Evolutionary conservation across 805 yeast species (phyloP).

Genomic region (Debaryomyces hansenii): DNA sequence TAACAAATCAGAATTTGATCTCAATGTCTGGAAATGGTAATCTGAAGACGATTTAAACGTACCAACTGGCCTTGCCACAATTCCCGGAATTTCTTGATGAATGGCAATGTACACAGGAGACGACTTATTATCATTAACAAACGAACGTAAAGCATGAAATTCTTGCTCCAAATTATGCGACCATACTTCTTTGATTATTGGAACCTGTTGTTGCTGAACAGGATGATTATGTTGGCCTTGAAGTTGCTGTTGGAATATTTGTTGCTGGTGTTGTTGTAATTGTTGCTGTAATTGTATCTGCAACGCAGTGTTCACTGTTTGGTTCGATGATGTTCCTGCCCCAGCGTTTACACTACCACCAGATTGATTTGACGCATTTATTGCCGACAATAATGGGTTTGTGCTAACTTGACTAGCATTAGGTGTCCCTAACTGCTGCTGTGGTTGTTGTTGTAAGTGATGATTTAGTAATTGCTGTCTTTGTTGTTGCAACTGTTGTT

Average conservation of each 20-base stretch:
- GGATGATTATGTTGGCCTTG: slow-evolving; percentile 5
- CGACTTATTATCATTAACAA: slow-evolving; percentile 54
- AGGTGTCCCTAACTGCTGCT: slow-evolving; percentile 17
- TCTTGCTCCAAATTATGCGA: slow-evolving; percentile 65
- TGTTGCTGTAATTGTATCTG: slow-evolving; percentile 23
- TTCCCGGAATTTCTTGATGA: slow-evolving; percentile 94
- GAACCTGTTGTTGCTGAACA: slow-evolving; percentile 31
- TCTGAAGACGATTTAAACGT: slow-evolving; percentile 85
- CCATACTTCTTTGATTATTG: slow-evolving; percentile 74
- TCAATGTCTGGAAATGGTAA: slow-evolving; percentile 92
- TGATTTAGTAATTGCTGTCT: slow-evolving; percentile 34
- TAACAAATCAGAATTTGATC: slow-evolving; percentile 86
- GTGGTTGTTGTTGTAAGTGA: slow-evolving; percentile 30
- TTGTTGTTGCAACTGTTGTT: slow-evolving; percentile 28
- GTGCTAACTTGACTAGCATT: slow-evolving; percentile 19
- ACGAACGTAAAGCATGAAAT: slow-evolving; percentile 58
- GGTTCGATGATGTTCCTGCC: slow-evolving; percentile 7
- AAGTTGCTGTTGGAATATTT: slow-evolving; percentile 17
- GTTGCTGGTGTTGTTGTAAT: slow-evolving; percentile 20
- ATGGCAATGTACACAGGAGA: slow-evolving; percentile 56
- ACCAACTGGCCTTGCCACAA: slow-evolving; percentile 94
- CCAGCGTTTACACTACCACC: slow-evolving; percentile 13
- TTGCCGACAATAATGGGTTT: slow-evolving; percentile 37
- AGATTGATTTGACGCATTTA: slow-evolving; percentile 22
- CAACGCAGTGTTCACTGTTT: slow-evolving; percentile 7